Conservation (phyloP, 805 yeast genomes). For the Candida ortonii region DNA sequence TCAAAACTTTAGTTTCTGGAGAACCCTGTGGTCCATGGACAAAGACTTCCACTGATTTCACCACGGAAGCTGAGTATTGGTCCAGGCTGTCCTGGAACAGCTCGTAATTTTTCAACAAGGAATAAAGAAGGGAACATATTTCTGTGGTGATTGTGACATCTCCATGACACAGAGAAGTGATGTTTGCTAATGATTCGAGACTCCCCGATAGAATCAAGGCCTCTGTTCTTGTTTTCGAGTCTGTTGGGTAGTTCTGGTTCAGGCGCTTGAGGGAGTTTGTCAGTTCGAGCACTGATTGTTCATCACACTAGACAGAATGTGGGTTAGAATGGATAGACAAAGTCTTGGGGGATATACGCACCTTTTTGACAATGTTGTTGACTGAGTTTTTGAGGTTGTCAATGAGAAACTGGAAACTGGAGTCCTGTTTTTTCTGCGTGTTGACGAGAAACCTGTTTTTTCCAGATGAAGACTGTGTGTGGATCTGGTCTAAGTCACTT, state of each 20-base stretch:
- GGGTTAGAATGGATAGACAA: slow-evolving; percentile 1
- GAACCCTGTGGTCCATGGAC: slow-evolving; percentile 11
- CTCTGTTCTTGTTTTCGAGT: slow-evolving; percentile 12
- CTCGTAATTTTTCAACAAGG: slow-evolving; percentile 14
- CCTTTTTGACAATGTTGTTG: slow-evolving; percentile 9
- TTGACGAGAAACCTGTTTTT: slow-evolving; percentile 10
- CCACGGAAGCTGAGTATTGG: slow-evolving; percentile 6
- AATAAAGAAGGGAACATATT: slow-evolving; percentile 10
- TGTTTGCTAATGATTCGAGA: slow-evolving; percentile 9
- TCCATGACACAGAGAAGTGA: slow-evolving; percentile 9
- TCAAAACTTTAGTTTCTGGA: slow-evolving; percentile 12
- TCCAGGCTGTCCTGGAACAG: slow-evolving; percentile 16
- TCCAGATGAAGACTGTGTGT: slow-evolving; percentile 6
- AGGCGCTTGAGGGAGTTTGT: slow-evolving; percentile 14
- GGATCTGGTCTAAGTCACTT: slow-evolving; percentile 2
- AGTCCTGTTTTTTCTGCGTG: slow-evolving; percentile 16
- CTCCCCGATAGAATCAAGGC: slow-evolving; percentile 13
- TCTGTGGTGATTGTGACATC: slow-evolving; percentile 15
- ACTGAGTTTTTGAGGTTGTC: slow-evolving; percentile 13
- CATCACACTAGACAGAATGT: slow-evolving; percentile 12
- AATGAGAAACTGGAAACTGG: slow-evolving; percentile 20
- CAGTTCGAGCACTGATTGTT: slow-evolving; percentile 9
- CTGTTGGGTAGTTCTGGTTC: slow-evolving; percentile 18
- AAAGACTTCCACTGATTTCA: slow-evolving; percentile 11
- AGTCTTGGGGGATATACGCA: slow-evolving; percentile 1